Percentiles rank a stretch among this genome's conserved stretches.
Evolutionary conservation across 305 asterid genomes (phyloP).

Genomic region (Fraxinus xanthoxyloides): DNA sequence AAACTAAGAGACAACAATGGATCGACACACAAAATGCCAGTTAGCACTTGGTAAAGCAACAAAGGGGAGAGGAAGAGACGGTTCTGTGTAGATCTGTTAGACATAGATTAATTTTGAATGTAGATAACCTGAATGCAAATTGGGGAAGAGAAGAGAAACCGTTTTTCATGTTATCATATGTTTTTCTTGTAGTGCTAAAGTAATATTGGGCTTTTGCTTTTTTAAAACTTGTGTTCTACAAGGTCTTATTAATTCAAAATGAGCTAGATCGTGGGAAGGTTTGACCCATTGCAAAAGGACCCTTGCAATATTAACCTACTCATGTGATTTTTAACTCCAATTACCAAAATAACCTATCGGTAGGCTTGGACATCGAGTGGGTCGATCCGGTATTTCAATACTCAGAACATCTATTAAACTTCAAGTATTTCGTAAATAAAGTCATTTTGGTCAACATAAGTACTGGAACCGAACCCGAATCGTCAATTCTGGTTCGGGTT

Average conservation of each 20-base stretch:
- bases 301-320: not conserved
- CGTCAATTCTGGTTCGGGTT: not conserved
- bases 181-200: not conserved
- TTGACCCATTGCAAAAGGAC: not conserved
- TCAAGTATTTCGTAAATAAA: not conserved
- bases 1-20: not conserved
- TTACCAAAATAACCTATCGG: not conserved
- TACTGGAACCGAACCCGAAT: not conserved
- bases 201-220: not conserved
- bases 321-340: not conserved
- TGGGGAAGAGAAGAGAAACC: not conserved
- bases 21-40: not conserved
- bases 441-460: not conserved
- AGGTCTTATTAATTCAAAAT: not conserved
- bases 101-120: not conserved
- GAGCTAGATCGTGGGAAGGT: not conserved
- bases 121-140: not conserved
- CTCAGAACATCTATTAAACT: not conserved
- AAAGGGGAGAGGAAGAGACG: not conserved
- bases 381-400: not conserved
- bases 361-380: not conserved
- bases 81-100: not conserved
- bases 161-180: not conserved
- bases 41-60: not conserved
- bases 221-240: not conserved